phyloP scores from a whole-genome alignment of 2,329 filamentous ascomycete species.

The Diaporthe vexans region DNA sequence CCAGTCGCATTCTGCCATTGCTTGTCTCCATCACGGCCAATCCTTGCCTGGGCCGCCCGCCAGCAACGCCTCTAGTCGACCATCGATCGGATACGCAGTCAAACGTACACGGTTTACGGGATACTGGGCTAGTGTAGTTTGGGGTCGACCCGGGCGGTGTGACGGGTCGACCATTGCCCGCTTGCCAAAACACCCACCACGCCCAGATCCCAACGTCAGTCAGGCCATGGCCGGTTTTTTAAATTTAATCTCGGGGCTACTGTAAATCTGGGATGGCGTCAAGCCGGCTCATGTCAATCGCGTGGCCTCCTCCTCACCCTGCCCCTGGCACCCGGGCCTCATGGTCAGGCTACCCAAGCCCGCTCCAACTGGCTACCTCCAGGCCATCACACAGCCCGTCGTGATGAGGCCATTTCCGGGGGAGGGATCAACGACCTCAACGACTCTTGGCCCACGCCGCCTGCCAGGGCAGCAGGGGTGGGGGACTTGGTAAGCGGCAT shows the following conservation, averaged over 20 bases:
- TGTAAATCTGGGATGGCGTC: conserved; percentile 34
- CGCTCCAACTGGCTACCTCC: neutral
- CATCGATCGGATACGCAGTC: neutral
- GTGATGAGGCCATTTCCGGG: conserved; percentile 21
- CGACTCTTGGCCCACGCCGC: conserved; percentile 4
- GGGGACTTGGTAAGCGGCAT: neutral
- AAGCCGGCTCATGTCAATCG: conserved; percentile 32
- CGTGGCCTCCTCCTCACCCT: conserved; percentile 27
- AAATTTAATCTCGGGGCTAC: conserved; percentile 7
- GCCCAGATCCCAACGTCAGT: neutral
- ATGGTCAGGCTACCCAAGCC: conserved; percentile 6
- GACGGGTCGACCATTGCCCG: neutral
- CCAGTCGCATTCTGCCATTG: conserved; percentile 32
- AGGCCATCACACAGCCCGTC: conserved; percentile 9
- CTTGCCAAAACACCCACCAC: neutral
- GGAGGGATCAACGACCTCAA: neutral
- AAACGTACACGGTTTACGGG: no score
- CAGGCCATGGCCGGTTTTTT: neutral
- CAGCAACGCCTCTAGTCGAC: neutral
- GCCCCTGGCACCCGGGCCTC: conserved; percentile 12
- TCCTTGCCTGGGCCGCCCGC: neutral
- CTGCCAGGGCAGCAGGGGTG: neutral
- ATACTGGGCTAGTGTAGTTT: no score
- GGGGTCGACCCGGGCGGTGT: neutral
- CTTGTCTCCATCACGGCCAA: conserved; percentile 25